phyloP scores from a whole-genome alignment of 192 early-diverging fungal genomes.

The Backusella australiensis region DNA sequence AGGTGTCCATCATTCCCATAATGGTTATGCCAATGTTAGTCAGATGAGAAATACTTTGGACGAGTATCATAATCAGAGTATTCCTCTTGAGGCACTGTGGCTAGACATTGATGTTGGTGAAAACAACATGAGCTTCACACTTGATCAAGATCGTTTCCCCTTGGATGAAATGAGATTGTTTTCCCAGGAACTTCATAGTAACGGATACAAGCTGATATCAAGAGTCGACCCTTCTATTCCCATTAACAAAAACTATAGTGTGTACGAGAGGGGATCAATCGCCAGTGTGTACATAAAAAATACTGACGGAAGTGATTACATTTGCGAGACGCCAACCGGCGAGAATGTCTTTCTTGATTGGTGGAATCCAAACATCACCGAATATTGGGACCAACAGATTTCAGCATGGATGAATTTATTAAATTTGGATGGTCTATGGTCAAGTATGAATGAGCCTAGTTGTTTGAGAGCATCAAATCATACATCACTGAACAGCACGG shows the following conservation, averaged over 20 bases:
- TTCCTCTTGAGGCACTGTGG: constrained; percentile 51
- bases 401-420: constrained; percentile 11
- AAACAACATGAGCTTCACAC: constrained; percentile 54
- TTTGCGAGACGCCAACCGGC: constrained; percentile 39
- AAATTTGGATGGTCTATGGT: constrained; percentile 48
- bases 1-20: constrained; percentile 23
- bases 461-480: constrained; percentile 43
- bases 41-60: constrained; percentile 50
- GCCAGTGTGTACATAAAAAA: constrained; percentile 58
- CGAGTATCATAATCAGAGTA: constrained; percentile 46
- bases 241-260: constrained; percentile 39
- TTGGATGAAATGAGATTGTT: constrained; percentile 43
- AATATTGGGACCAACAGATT: constrained; percentile 50
- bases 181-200: constrained; percentile 40
- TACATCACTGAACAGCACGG: constrained; percentile 41
- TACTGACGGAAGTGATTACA: not conserved
- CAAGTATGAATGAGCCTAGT: constrained; percentile 69
- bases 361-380: constrained; percentile 47
- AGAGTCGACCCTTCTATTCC: constrained; percentile 66
- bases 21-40: constrained; percentile 53
- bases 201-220: constrained; percentile 52
- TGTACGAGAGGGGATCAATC: constrained; percentile 48
- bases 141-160: constrained; percentile 52
- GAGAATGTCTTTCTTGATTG: constrained; percentile 64
- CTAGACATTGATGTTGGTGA: constrained; percentile 75